These are phyloP conservation scores for Colletotrichum noveboracense DNA, from an alignment of 2,329 filamentous ascomycete genomes.

Conservation along the genomic window DNA sequence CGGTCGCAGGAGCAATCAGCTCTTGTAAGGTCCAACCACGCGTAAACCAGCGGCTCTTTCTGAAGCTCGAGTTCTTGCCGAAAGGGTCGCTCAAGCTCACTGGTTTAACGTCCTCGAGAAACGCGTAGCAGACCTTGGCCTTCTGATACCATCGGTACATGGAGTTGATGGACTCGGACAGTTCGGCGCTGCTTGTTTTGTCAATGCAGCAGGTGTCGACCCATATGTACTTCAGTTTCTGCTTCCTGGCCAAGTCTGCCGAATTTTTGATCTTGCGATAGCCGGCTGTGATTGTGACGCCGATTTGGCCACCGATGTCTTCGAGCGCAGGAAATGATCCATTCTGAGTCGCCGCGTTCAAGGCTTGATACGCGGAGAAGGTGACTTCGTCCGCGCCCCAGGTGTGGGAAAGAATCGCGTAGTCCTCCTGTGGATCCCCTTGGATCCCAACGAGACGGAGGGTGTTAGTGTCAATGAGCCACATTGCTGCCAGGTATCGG, in stretches of 20 bases:
- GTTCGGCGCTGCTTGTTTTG: conserved; percentile 8
- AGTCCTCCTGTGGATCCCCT: conserved; percentile 23
- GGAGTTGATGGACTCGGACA: conserved; percentile 26
- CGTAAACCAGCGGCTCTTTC: background rate
- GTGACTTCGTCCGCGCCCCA: conserved; percentile 36
- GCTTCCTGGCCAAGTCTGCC: conserved; percentile 13
- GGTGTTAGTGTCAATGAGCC: conserved; percentile 28
- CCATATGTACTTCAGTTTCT: conserved; percentile 24
- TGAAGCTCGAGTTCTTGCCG: conserved; percentile 50
- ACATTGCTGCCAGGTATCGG: conserved; percentile 22
- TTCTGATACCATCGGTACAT: conserved; percentile 26
- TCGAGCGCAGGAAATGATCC: background rate
- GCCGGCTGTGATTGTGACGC: background rate
- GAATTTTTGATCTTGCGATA: background rate
- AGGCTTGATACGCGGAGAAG: conserved; percentile 26
- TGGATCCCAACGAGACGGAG: conserved; percentile 26
- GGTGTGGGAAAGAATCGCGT: conserved; percentile 41
- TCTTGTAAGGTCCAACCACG: conserved; percentile 3
- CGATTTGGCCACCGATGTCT: background rate
- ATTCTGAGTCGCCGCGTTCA: background rate
- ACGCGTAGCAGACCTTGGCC: conserved; percentile 25
- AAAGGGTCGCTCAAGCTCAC: conserved; percentile 68
- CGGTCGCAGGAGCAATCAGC: background rate
- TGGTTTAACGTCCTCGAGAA: conserved; percentile 34
- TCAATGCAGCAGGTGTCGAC: conserved; percentile 26